A percentile compares a stretch with the other conserved stretches of the same genome.
phyloP scores from a whole-genome alignment of 176 grass and related monocot genomes.

The Aegilops umbellulata region DNA sequence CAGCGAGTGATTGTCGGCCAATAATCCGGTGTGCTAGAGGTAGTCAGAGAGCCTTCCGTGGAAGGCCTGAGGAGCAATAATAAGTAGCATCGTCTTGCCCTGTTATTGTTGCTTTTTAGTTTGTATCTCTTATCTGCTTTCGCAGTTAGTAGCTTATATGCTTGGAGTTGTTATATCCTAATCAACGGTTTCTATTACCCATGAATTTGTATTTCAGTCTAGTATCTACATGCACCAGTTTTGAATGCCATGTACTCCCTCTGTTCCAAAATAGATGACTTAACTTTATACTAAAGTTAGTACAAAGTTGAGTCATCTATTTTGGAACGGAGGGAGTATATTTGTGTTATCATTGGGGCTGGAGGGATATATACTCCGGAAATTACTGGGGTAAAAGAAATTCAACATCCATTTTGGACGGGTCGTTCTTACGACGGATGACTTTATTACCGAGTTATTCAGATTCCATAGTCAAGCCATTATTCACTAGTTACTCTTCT shows the following conservation, averaged over 20 bases:
- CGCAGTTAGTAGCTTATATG: slow-evolving; percentile 20
- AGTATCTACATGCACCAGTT: neutral
- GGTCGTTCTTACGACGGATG: no score
- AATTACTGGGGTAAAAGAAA: no score
- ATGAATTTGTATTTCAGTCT: neutral
- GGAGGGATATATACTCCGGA: no score
- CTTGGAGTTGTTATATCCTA: slow-evolving; percentile 2
- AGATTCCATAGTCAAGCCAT: no score
- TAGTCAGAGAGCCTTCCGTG: slow-evolving; percentile 7
- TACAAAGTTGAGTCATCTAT: no score
- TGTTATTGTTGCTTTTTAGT: slow-evolving; percentile 7
- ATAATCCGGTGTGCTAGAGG: slow-evolving; percentile 32
- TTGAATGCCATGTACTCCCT: no score
- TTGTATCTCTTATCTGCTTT: neutral
- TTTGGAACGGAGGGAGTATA: no score
- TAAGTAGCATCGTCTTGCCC: slow-evolving; percentile 21
- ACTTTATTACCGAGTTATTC: no score
- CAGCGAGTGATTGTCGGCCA: neutral
- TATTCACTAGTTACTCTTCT: no score
- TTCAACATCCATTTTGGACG: no score
- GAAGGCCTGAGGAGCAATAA: slow-evolving; percentile 35
- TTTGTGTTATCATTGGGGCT: neutral
- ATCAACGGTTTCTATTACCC: slow-evolving; percentile 1
- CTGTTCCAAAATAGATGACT: no score
- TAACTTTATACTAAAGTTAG: no score